phyloP scores from a whole-genome alignment of 495 filamentous ascomycete species.

The Patellaria atrata region DNA sequence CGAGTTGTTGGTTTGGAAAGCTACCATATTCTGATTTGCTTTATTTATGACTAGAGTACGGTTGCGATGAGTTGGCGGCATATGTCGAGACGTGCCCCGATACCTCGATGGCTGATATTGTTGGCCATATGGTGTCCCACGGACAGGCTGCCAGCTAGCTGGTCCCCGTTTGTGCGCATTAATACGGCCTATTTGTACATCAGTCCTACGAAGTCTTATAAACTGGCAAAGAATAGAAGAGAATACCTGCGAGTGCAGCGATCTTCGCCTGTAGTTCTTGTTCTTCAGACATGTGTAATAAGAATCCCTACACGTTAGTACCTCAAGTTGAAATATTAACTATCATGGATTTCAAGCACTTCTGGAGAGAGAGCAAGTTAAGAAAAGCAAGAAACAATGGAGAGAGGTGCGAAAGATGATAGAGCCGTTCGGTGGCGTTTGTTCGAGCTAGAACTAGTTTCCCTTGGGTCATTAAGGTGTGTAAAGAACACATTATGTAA shows the following conservation, averaged over 20 bases:
- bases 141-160: conserved; percentile 11
- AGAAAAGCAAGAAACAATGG: too few relatives aligned
- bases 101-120: background rate
- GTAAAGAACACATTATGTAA: too few relatives aligned
- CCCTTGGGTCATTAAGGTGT: too few relatives aligned
- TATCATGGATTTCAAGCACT: too few relatives aligned
- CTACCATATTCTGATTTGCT: background rate
- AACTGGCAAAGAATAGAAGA: too few relatives aligned
- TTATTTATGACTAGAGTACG: conserved; percentile 7
- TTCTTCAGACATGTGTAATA: conserved; percentile 1
- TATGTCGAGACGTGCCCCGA: conserved; percentile 2
- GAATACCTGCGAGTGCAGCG: conserved; percentile 5
- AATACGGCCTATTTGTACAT: conserved; percentile 4
- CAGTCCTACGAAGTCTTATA: too few relatives aligned
- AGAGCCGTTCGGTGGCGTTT: too few relatives aligned
- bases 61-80: conserved; percentile 8
- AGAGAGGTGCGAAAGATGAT: too few relatives aligned
- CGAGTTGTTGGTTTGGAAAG: background rate
- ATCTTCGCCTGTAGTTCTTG: conserved; percentile 7
- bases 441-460: too few relatives aligned
- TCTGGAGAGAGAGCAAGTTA: too few relatives aligned
- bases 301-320: background rate
- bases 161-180: conserved; percentile 4
- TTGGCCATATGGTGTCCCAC: conserved; percentile 17
- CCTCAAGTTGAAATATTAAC: too few relatives aligned